phyloP scores from a whole-genome alignment of 2,329 filamentous ascomycete species.

The Orbilia quercus region DNA sequence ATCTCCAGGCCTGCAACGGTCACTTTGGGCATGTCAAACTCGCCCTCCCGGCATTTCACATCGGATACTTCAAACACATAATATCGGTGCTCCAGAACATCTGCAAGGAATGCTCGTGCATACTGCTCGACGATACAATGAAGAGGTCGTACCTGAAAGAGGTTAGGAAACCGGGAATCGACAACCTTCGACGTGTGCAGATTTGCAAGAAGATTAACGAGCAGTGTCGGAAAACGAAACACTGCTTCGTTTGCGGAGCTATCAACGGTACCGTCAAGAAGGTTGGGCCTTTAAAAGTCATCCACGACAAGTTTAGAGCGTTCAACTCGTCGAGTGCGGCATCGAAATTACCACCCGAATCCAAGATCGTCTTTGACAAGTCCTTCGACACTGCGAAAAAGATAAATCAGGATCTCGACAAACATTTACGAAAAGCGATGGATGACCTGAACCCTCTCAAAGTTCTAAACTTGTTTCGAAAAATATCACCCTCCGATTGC shows the following conservation, averaged over 20 bases:
- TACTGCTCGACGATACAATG: conserved; percentile 83
- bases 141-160: conserved; percentile 81
- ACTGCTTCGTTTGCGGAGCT: conserved; percentile 81
- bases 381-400: conserved; percentile 84
- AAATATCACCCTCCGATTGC: conserved; percentile 84
- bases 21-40: conserved; percentile 95
- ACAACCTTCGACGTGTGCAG: conserved; percentile 84
- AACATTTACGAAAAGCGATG: conserved; percentile 89
- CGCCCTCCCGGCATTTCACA: conserved; percentile 91
- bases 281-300: conserved; percentile 88
- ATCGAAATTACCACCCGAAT: conserved; percentile 82
- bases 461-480: conserved; percentile 90
- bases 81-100: conserved; percentile 93
- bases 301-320: conserved; percentile 88
- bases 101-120: conserved; percentile 90
- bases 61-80: conserved; percentile 93
- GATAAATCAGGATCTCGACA: conserved; percentile 83
- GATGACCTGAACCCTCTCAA: conserved; percentile 92
- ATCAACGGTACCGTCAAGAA: conserved; percentile 94
- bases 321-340: conserved; percentile 89
- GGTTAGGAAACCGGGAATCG: conserved; percentile 81
- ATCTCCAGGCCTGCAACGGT: conserved; percentile 85
- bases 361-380: conserved; percentile 84
- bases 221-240: conserved; percentile 86
- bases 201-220: conserved; percentile 90